A percentile compares a stretch with the other conserved stretches of the same genome.
Evolutionary conservation across 192 early-diverging fungal species (phyloP).

Genomic region (Phlyctochytrium planicorne): DNA sequence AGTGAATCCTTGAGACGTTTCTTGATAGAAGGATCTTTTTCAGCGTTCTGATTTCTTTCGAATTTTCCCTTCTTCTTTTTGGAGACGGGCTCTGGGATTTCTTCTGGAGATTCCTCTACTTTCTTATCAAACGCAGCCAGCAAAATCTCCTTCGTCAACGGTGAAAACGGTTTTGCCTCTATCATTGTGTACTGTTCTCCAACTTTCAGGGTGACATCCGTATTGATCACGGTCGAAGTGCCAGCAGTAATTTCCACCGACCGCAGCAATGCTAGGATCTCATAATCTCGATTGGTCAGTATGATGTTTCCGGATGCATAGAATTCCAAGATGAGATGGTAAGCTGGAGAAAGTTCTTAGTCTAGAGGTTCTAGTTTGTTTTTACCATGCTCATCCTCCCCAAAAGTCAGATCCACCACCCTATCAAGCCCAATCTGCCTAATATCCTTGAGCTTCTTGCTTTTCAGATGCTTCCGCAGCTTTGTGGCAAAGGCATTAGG

Average conservation of each 20-base stretch:
- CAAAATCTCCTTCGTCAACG: slow-evolving; percentile 49
- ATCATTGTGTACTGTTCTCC: slow-evolving; percentile 75
- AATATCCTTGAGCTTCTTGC: slow-evolving; percentile 73
- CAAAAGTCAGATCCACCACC: slow-evolving; percentile 92
- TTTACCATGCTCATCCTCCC: slow-evolving; percentile 53
- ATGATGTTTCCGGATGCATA: slow-evolving; percentile 88
- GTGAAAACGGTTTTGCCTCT: slow-evolving; percentile 53
- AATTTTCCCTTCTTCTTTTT: slow-evolving; percentile 25
- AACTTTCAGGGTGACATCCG: slow-evolving; percentile 66
- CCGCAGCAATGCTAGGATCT: slow-evolving; percentile 81
- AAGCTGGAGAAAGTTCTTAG: slow-evolving; percentile 39
- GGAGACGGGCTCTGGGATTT: not conserved
- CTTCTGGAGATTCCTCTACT: slow-evolving; percentile 1
- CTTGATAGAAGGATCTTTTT: slow-evolving; percentile 30
- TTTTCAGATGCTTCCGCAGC: slow-evolving; percentile 89
- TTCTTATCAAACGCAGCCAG: not conserved
- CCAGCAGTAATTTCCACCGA: slow-evolving; percentile 65
- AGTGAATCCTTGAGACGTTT: slow-evolving; percentile 33
- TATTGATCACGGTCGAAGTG: slow-evolving; percentile 56
- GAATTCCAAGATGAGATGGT: slow-evolving; percentile 55
- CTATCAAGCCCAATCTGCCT: slow-evolving; percentile 89
- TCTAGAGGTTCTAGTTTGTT: slow-evolving; percentile 46
- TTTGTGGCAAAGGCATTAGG: slow-evolving; percentile 89
- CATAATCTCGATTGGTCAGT: slow-evolving; percentile 84
- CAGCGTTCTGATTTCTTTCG: slow-evolving; percentile 20